A percentile compares a stretch with the other conserved stretches of the same genome.
These are phyloP conservation scores for Scorias spongiosa DNA, from an alignment of 2,329 filamentous ascomycete species.

Conservation along the genomic window DNA sequence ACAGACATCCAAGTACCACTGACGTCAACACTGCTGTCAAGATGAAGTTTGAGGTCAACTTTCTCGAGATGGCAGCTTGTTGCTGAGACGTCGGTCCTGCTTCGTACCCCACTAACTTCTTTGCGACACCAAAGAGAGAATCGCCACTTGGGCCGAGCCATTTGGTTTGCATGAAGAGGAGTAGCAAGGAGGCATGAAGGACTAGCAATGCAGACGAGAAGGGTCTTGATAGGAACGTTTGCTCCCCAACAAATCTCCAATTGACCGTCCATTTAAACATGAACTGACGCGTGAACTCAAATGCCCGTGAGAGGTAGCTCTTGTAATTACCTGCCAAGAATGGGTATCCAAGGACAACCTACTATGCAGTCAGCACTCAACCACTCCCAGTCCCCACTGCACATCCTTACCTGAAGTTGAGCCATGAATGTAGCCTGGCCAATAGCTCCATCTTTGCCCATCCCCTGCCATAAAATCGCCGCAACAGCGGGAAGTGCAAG, in stretches of 20 bases:
- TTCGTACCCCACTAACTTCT: constrained; percentile 24
- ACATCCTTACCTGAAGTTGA: constrained; percentile 51
- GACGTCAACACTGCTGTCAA: constrained; percentile 63
- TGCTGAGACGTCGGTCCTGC: constrained; percentile 31
- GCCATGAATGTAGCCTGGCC: constrained; percentile 55
- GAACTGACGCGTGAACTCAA: constrained; percentile 82
- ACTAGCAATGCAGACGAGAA: constrained; percentile 56
- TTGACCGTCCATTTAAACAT: constrained; percentile 98
- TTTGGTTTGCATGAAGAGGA: constrained; percentile 47
- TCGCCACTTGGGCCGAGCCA: constrained; percentile 59
- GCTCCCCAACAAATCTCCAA: constrained; percentile 87
- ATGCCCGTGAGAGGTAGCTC: constrained; percentile 68
- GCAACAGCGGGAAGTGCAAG: constrained; percentile 70
- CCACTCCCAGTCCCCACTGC: background rate
- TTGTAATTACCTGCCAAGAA: constrained; percentile 51
- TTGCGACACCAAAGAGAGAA: constrained; percentile 39
- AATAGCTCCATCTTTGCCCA: constrained; percentile 51
- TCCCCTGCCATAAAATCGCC: constrained; percentile 56
- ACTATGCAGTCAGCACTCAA: constrained; percentile 7
- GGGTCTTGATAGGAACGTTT: constrained; percentile 53
- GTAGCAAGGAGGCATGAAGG: constrained; percentile 50
- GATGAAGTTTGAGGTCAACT: constrained; percentile 56
- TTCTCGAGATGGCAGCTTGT: constrained; percentile 40
- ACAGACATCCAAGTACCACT: constrained; percentile 66
- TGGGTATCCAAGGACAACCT: constrained; percentile 45